phyloP scores from a whole-genome alignment of 2,329 filamentous ascomycete genomes.

The Botrytis cinerea region DNA sequence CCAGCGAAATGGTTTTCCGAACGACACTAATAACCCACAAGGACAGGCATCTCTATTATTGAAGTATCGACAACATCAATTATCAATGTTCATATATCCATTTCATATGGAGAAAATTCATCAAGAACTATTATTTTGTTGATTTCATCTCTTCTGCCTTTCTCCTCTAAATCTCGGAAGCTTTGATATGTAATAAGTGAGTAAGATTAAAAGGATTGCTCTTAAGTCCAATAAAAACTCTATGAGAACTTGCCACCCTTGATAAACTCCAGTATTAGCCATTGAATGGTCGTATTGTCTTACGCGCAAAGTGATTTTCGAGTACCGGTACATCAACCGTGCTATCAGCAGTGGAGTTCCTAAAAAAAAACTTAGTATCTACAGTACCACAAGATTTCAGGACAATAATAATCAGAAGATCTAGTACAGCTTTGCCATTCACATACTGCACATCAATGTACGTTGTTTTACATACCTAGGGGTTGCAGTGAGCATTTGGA shows the following conservation, averaged over 20 bases:
- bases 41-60: neutral
- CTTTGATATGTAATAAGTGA: neutral
- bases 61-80: neutral
- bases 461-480: too few relatives aligned
- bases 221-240: neutral
- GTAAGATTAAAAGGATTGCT: neutral
- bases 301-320: neutral
- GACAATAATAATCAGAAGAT: neutral
- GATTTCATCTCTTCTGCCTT: neutral
- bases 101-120: neutral
- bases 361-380: neutral
- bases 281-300: neutral
- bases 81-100: neutral
- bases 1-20: neutral
- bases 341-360: neutral
- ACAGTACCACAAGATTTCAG: too few relatives aligned
- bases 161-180: neutral
- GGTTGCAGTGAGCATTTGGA: neutral
- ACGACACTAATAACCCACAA: neutral
- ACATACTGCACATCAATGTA: neutral
- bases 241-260: neutral
- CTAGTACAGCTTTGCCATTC: neutral
- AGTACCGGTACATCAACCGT: neutral
- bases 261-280: neutral
- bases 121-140: neutral